A percentile compares a stretch with the other conserved stretches of the same genome.
Conservation (phyloP, 2,329 filamentous ascomycete species). For the Trichophyton simii region DNA sequence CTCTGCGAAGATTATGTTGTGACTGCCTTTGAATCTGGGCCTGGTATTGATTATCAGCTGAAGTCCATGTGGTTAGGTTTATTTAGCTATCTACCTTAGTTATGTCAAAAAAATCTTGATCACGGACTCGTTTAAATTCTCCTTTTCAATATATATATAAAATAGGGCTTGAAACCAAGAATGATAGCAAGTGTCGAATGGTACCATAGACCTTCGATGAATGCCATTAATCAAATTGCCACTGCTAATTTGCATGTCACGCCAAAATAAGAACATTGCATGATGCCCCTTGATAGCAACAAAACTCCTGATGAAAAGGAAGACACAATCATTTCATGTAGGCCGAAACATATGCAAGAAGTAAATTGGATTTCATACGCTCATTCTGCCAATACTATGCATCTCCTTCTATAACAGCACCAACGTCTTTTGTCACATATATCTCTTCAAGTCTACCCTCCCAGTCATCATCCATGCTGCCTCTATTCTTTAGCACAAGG, state of each 20-base stretch:
- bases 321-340: not conserved
- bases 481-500: constrained; percentile 56
- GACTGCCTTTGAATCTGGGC: not conserved
- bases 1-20: not conserved
- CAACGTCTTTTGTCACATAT: constrained; percentile 28
- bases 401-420: constrained; percentile 21
- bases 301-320: not conserved
- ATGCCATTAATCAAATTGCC: not conserved
- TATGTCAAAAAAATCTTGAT: not conserved
- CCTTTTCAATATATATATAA: too few species aligned
- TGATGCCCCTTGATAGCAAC: not conserved
- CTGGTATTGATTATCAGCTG: not conserved
- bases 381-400: constrained; percentile 4
- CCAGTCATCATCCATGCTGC: constrained; percentile 13
- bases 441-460: constrained; percentile 32
- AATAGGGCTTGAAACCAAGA: too few species aligned
- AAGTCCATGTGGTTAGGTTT: not conserved
- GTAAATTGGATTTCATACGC: not conserved
- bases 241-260: not conserved
- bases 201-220: not conserved
- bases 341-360: not conserved
- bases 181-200: too few species aligned
- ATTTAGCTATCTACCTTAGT: not conserved
- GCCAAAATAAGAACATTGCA: not conserved
- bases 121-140: not conserved